Evolutionary conservation across 2,329 filamentous ascomycete genomes (phyloP).

Genomic region (Cladosporium austrohemisphaericum): DNA sequence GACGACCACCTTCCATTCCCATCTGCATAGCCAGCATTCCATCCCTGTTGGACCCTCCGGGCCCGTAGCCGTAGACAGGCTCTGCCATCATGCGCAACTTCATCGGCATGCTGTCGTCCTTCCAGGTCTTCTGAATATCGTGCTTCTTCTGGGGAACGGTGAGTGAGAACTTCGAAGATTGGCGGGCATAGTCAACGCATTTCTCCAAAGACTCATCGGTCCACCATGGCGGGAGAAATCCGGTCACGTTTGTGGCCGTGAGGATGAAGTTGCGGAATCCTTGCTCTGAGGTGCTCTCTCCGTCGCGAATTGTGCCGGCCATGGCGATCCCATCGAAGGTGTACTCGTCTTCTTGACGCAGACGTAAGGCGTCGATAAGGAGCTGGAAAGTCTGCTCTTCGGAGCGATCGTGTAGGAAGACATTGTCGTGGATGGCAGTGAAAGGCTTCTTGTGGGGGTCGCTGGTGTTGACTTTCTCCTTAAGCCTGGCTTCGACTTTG

Average conservation of each 20-base stretch:
- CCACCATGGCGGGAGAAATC: conserved; percentile 21
- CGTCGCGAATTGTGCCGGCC: conserved; percentile 17
- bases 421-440: conserved; percentile 18
- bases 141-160: conserved; percentile 13
- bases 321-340: conserved; percentile 18
- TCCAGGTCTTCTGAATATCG: conserved; percentile 17
- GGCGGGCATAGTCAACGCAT: conserved; percentile 15
- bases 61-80: not conserved
- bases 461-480: too few relatives aligned
- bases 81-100: conserved; percentile 6
- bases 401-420: conserved; percentile 22
- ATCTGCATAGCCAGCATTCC: not conserved
- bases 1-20: not conserved
- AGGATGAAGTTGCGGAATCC: conserved; percentile 18
- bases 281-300: conserved; percentile 12
- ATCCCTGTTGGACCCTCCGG: not conserved
- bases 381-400: conserved; percentile 23
- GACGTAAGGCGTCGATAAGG: conserved; percentile 24
- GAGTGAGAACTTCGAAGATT: conserved; percentile 5
- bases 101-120: conserved; percentile 11
- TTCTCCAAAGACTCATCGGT: conserved; percentile 15
- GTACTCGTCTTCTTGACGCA: conserved; percentile 21
- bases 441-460: conserved; percentile 11
- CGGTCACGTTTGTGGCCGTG: conserved; percentile 15
- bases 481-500: too few relatives aligned